Percentiles rank a stretch among this genome's conserved stretches.
phyloP scores from a whole-genome alignment of 2,329 filamentous ascomycete species.

The Aspergillus sp. region DNA sequence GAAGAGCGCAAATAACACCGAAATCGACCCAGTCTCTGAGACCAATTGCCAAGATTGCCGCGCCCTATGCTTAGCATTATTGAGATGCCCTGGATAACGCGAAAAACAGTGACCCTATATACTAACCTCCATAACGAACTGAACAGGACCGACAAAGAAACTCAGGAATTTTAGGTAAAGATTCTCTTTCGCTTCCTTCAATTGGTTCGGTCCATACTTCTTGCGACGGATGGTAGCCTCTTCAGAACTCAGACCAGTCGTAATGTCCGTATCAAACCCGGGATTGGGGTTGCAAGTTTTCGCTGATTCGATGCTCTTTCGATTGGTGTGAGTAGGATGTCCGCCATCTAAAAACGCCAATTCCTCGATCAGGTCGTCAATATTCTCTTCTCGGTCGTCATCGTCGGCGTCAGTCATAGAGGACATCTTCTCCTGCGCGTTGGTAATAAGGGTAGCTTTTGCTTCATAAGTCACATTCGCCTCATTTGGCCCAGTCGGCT shows the following conservation, averaged over 20 bases:
- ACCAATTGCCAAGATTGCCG: slow-evolving; percentile 79
- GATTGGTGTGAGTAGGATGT: slow-evolving; percentile 51
- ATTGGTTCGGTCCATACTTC: slow-evolving; percentile 83
- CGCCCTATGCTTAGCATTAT: slow-evolving; percentile 55
- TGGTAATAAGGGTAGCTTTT: background rate
- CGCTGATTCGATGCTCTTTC: slow-evolving; percentile 63
- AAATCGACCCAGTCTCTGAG: slow-evolving; percentile 91
- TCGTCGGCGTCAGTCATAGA: slow-evolving; percentile 49
- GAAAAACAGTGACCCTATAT: background rate
- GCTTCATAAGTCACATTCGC: background rate
- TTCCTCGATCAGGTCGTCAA: slow-evolving; percentile 84
- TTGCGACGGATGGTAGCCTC: slow-evolving; percentile 68
- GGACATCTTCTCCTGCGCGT: slow-evolving; percentile 58
- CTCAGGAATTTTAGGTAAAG: slow-evolving; percentile 77
- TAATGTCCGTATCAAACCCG: slow-evolving; percentile 75
- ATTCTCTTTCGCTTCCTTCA: slow-evolving; percentile 91
- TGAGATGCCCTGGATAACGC: background rate
- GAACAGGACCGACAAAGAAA: slow-evolving; percentile 87
- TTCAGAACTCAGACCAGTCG: slow-evolving; percentile 70
- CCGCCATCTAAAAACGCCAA: slow-evolving; percentile 76
- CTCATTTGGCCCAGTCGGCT: background rate
- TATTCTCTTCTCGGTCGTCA: slow-evolving; percentile 80
- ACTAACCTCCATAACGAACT: slow-evolving; percentile 89
- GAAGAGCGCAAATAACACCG: slow-evolving; percentile 82
- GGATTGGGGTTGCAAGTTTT: slow-evolving; percentile 68